These are phyloP conservation scores for Elasticomyces elasticus DNA, from an alignment of 495 filamentous ascomycete genomes.

Conservation along the genomic window DNA sequence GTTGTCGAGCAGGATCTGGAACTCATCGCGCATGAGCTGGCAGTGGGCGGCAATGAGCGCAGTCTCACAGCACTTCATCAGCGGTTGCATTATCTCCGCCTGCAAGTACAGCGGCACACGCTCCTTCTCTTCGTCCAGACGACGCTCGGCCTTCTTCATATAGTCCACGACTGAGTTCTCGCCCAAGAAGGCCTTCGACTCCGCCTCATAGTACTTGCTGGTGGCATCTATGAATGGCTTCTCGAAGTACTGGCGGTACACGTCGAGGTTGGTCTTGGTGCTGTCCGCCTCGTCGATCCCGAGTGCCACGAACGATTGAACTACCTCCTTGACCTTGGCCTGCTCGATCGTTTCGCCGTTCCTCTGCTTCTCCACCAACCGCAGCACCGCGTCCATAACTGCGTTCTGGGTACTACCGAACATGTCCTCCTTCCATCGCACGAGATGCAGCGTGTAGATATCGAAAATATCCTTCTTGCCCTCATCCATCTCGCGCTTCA, in stretches of 20 bases:
- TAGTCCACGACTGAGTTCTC: conserved; percentile 98
- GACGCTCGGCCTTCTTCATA: conserved; percentile 96
- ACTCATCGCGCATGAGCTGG: conserved; percentile 77
- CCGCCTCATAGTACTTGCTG: conserved; percentile 72
- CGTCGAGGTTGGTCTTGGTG: conserved; percentile 87
- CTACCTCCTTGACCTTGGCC: conserved; percentile 90
- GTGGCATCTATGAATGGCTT: conserved; percentile 83
- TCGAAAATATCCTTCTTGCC: conserved; percentile 98
- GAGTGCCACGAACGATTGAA: conserved; percentile 92
- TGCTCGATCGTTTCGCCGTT: conserved; percentile 98
- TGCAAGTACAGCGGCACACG: conserved; percentile 89
- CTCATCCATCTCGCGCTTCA: conserved; percentile 97
- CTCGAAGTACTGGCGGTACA: conserved; percentile 88
- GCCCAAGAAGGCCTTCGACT: conserved; percentile 86
- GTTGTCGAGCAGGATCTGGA: conserved; percentile 89
- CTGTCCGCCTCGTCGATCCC: conserved; percentile 89
- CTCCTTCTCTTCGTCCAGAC: conserved; percentile 89
- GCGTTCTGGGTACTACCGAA: conserved; percentile 72
- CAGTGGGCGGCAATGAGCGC: conserved; percentile 86
- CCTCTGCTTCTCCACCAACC: conserved; percentile 92
- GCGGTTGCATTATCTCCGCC: conserved; percentile 66
- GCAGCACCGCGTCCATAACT: conserved; percentile 91
- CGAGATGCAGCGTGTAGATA: conserved; percentile 92
- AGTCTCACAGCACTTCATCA: conserved; percentile 81
- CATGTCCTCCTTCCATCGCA: conserved; percentile 86